These are phyloP conservation scores for Ophiocordyceps sinensis DNA, from an alignment of 2,329 filamentous ascomycete species.

Conservation along the genomic window DNA sequence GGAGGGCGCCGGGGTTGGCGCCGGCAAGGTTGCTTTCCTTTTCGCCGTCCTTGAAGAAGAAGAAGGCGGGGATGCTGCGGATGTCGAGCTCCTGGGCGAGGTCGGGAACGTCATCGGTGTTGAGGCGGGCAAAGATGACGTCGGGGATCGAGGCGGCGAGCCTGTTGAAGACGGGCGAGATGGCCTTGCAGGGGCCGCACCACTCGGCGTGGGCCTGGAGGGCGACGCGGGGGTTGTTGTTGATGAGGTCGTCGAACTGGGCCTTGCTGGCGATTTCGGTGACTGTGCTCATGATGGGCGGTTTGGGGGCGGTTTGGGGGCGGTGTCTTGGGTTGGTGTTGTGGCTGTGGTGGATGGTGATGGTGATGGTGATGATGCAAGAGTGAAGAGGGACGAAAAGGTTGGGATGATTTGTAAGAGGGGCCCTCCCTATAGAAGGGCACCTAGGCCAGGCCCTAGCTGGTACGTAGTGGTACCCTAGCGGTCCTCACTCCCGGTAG, in stretches of 20 bases:
- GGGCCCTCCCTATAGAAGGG: too few relatives aligned
- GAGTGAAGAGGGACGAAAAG: too few relatives aligned
- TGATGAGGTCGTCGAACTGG: conserved; percentile 35
- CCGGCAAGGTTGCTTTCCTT: conserved; percentile 28
- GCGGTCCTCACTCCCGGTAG: too few relatives aligned
- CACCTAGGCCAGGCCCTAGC: too few relatives aligned
- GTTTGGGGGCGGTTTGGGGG: neutral
- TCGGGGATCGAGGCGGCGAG: conserved; percentile 28
- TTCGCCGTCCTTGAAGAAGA: conserved; percentile 42
- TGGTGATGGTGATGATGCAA: neutral
- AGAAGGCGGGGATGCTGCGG: conserved; percentile 43
- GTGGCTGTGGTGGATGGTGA: neutral
- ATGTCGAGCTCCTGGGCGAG: conserved; percentile 34
- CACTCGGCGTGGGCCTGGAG: conserved; percentile 45
- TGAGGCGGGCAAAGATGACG: conserved; percentile 42
- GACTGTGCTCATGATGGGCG: conserved; percentile 16
- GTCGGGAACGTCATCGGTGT: conserved; percentile 39
- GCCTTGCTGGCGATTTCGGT: conserved; percentile 24
- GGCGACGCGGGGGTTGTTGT: conserved; percentile 33
- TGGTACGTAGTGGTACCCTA: too few relatives aligned
- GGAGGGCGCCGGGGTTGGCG: conserved; percentile 18
- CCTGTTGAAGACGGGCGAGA: conserved; percentile 37
- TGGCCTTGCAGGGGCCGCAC: conserved; percentile 47
- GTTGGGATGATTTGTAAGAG: too few relatives aligned
- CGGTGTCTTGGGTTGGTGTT: neutral